Evolutionary conservation across 139 green algal species (phyloP).

Genomic region (Micractinium sp.): DNA sequence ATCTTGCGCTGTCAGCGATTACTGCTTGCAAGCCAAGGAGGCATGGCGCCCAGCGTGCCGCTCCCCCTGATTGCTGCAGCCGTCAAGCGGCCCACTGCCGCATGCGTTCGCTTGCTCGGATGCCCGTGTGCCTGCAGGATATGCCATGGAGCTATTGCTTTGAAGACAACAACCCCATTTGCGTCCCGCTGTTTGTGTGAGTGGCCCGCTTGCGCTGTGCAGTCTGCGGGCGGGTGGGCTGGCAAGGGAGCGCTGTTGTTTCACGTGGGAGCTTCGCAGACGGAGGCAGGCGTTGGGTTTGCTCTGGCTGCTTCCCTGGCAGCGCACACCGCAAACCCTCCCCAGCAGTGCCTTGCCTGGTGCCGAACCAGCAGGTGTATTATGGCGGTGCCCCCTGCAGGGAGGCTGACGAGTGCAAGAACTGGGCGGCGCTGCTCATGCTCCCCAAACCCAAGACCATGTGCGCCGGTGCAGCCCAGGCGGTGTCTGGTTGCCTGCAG

Average conservation of each 20-base stretch:
- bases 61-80: too few relatives aligned
- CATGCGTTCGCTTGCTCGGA: too few relatives aligned
- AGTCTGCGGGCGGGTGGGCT: too few relatives aligned
- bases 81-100: too few relatives aligned
- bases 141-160: slow-evolving; percentile 34
- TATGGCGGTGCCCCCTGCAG: slow-evolving; percentile 1
- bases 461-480: neutral
- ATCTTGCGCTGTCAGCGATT: neutral
- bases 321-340: too few relatives aligned
- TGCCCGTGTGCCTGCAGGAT: neutral
- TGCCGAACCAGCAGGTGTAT: too few relatives aligned
- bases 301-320: too few relatives aligned
- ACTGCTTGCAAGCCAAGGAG: neutral
- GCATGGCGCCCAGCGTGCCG: neutral
- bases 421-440: slow-evolving; percentile 22
- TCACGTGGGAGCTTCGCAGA: too few relatives aligned
- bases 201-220: neutral
- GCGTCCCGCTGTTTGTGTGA: neutral
- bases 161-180: neutral
- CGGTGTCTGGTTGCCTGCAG: too few relatives aligned
- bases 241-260: too few relatives aligned
- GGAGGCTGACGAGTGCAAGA: neutral
- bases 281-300: too few relatives aligned
- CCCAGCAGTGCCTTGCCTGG: too few relatives aligned
- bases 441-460: slow-evolving; percentile 17